Evolutionary conservation across 139 green algal genomes (phyloP), one percentile per base, ranked within the genome.

Genomic region (Coelastrella sp.): DNA sequence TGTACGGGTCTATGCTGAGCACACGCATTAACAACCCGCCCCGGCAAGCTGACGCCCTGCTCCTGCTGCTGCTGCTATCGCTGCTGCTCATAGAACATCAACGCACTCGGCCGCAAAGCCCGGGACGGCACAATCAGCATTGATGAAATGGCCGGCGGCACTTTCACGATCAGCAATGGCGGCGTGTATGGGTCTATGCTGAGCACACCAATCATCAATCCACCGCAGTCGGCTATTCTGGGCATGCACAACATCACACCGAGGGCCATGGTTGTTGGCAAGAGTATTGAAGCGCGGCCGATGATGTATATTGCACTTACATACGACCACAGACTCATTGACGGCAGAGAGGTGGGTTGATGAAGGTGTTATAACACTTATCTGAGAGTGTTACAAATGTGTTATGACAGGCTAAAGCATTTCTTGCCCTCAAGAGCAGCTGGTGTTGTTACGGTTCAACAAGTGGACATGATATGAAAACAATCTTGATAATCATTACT

Each of bases 251-350:
- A 96, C 92, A 99, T 99, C 92, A 90, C 89, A 59, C 80, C 97
- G 93, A 85, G 97, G 56, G 94, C 98, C 5, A 95, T 97, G 85
- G 97, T 98, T 61, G 94, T 98, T 17, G 92, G 94, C 66, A 95
- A 95, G 66, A 94, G 97, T 60, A 98, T 99, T 47, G 90, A 98
- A 91, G 80, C 96, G 4, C 93, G 98, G 66, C 98, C 98, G 20
- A 98, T 99, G 94, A 99, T 99, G 98, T 99, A 99, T 93, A 91
- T 99, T 10, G 98, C 98, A 14, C 96, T 99, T 5, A 99, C 98
- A 0, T 99, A 99, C 88, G 98, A 99, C 94, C 98, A 99, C 95
- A 93, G 98, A n/a, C 94, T 99, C 17, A 98, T 99, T 54, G 98
- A 99, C 89, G 98, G 98, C 5, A 88, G 94, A 11, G 94, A 96